These are phyloP conservation scores for Phanerodontia chrysosporium DNA, from an alignment of 768 basidiomycete genomes.

Conservation along the genomic window DNA sequence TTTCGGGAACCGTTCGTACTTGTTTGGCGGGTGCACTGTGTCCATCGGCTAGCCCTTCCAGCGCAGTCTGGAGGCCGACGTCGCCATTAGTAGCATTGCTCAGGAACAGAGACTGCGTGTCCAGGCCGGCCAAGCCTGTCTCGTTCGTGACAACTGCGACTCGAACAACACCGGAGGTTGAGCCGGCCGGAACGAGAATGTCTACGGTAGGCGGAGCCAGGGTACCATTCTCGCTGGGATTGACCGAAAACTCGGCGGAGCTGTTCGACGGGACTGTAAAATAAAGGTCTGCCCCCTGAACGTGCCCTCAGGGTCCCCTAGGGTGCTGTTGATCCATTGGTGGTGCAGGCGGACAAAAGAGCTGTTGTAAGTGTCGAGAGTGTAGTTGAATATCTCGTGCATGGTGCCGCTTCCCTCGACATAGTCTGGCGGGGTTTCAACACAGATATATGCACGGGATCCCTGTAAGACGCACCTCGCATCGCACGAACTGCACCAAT, in stretches of 20 bases:
- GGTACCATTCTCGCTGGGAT: slow-evolving; percentile 28
- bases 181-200: slow-evolving; percentile 24
- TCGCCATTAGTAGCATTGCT: slow-evolving; percentile 22
- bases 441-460: too few species aligned
- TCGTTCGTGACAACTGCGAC: slow-evolving; percentile 36
- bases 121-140: slow-evolving; percentile 32
- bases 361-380: slow-evolving; percentile 29
- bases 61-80: slow-evolving; percentile 23
- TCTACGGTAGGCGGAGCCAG: slow-evolving; percentile 31
- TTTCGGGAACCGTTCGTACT: not conserved
- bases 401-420: slow-evolving; percentile 31
- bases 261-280: slow-evolving; percentile 25
- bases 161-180: slow-evolving; percentile 19
- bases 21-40: slow-evolving; percentile 14
- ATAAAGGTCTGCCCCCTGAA: slow-evolving; percentile 30
- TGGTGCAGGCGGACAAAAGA: slow-evolving; percentile 35
- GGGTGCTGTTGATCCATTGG: slow-evolving; percentile 38
- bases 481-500: slow-evolving; percentile 40
- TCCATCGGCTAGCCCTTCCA: slow-evolving; percentile 26
- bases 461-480: slow-evolving; percentile 26
- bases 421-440: slow-evolving; percentile 27
- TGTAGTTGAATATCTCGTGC: slow-evolving; percentile 44
- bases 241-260: slow-evolving; percentile 28
- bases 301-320: slow-evolving; percentile 21
- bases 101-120: slow-evolving; percentile 30